Evolutionary conservation across 2,329 filamentous ascomycete species (phyloP).

Genomic region (Aspergillus spinulosporus): DNA sequence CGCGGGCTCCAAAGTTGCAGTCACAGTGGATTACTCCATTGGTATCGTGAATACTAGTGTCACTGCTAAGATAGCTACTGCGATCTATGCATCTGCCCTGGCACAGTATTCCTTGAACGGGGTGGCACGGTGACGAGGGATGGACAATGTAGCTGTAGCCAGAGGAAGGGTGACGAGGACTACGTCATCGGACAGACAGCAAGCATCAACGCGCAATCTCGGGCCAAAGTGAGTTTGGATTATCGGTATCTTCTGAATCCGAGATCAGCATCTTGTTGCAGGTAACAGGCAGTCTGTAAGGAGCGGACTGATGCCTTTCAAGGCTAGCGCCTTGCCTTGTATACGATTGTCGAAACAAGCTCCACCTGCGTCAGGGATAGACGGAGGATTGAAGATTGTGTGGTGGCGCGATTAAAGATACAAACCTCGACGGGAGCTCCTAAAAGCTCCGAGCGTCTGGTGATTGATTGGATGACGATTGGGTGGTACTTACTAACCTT

Average conservation of each 20-base stretch:
- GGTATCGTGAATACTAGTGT: background rate
- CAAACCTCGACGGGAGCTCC: background rate
- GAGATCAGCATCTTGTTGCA: background rate
- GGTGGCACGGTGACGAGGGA: too few relatives aligned
- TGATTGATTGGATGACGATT: background rate
- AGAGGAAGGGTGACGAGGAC: background rate
- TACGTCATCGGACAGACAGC: background rate
- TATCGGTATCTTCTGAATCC: background rate
- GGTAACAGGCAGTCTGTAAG: too few relatives aligned
- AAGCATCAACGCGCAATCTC: background rate
- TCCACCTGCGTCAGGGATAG: slow-evolving; percentile 3
- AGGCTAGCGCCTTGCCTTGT: background rate
- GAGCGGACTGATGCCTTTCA: background rate
- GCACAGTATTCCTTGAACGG: background rate
- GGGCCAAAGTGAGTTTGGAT: background rate
- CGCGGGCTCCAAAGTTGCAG: background rate
- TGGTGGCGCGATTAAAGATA: slow-evolving; percentile 8
- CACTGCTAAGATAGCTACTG: background rate
- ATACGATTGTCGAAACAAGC: slow-evolving; percentile 8
- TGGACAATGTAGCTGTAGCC: too few relatives aligned
- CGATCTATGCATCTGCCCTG: background rate
- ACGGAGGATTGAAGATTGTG: background rate
- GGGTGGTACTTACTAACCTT: background rate
- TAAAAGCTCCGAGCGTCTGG: slow-evolving; percentile 4
- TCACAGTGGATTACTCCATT: background rate